Evolutionary conservation across 2,329 filamentous ascomycete species (phyloP).

Genomic region (Nemania serpens): DNA sequence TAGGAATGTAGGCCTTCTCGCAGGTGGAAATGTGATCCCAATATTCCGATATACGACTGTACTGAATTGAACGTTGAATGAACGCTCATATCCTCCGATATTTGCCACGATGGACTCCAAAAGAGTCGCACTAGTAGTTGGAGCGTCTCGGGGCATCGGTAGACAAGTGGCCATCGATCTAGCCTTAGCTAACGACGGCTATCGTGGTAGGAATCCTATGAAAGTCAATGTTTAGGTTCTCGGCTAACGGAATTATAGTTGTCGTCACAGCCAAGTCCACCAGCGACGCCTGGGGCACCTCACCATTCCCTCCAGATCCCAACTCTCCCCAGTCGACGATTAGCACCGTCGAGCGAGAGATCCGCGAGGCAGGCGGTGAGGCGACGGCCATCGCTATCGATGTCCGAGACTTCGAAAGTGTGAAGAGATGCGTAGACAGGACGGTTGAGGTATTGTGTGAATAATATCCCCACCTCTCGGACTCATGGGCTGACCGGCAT

Average conservation of each 20-base stretch:
- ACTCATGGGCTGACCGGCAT: conserved; percentile 6
- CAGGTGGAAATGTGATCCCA: not conserved
- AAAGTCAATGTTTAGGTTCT: not conserved
- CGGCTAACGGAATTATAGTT: conserved; percentile 53
- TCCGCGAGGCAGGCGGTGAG: conserved; percentile 64
- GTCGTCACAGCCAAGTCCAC: conserved; percentile 78
- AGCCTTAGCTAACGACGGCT: conserved; percentile 72
- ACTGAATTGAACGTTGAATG: not conserved
- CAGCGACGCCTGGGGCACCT: conserved; percentile 61
- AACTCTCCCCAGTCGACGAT: conserved; percentile 78
- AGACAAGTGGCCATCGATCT: conserved; percentile 80
- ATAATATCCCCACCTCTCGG: not conserved
- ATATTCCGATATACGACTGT: not conserved
- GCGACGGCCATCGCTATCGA: conserved; percentile 73
- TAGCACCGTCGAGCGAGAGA: conserved; percentile 78
- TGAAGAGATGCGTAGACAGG: conserved; percentile 62
- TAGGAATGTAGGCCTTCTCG: not conserved
- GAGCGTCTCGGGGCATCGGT: conserved; percentile 80
- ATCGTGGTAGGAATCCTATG: conserved; percentile 59
- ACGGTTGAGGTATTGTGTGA: conserved; percentile 52
- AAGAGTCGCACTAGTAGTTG: conserved; percentile 72
- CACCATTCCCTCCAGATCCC: conserved; percentile 73
- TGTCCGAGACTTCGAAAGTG: conserved; percentile 65
- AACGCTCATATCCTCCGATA: not conserved
- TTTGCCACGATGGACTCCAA: conserved; percentile 32